These are phyloP conservation scores for Fusarium vanettenii DNA, from an alignment of 2,329 filamentous ascomycete species.

Conservation along the genomic window DNA sequence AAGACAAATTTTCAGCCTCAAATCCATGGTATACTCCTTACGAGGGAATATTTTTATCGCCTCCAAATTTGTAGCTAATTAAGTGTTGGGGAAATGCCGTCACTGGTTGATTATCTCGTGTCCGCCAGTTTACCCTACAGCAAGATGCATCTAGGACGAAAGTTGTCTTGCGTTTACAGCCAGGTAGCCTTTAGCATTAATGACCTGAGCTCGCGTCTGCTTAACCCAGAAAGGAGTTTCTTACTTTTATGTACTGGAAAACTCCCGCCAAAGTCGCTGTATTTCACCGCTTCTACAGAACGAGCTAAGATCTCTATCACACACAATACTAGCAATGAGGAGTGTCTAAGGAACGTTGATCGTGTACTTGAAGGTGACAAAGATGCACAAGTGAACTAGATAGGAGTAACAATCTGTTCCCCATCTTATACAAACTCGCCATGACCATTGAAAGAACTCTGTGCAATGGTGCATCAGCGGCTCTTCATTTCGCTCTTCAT, in stretches of 20 bases:
- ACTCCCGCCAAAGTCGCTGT: neutral
- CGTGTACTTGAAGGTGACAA: neutral
- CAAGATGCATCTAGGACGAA: neutral
- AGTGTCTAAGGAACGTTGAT: neutral
- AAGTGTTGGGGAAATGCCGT: accelerated
- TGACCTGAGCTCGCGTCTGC: neutral
- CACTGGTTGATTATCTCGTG: neutral
- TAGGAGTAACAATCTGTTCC: neutral
- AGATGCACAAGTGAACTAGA: neutral
- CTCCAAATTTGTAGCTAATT: too few relatives aligned
- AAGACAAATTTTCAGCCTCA: accelerated
- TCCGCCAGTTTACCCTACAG: neutral
- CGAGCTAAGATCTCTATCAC: neutral
- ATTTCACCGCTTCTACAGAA: neutral
- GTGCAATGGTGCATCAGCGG: neutral
- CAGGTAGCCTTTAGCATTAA: neutral
- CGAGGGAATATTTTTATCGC: accelerated
- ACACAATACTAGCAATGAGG: neutral
- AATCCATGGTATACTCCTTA: accelerated
- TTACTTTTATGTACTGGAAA: neutral
- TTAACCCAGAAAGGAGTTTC: neutral
- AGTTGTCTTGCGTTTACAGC: neutral
- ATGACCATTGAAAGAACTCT: neutral
- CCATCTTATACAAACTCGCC: accelerated
- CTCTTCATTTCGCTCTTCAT: neutral